Evolutionary conservation across 2,329 filamentous ascomycete species (phyloP).

Genomic region (Chaetomium globosum): DNA sequence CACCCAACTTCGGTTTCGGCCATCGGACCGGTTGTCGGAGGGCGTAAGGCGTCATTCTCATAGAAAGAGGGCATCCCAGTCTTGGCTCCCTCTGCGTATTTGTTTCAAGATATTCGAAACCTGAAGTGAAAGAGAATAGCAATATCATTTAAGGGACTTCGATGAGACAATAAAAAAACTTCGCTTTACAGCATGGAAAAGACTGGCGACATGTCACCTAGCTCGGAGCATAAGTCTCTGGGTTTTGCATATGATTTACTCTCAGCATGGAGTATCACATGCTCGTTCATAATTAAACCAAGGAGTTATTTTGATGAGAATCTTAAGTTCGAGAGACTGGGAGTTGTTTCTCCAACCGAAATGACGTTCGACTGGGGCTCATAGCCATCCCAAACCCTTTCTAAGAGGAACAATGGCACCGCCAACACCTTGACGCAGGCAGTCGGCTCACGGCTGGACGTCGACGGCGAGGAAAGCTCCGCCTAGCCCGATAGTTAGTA

Average conservation of each 20-base stretch:
- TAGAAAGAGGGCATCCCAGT: background rate
- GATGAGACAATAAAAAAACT: background rate
- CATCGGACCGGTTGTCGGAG: constrained; percentile 23
- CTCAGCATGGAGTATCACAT: background rate
- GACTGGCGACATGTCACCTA: background rate
- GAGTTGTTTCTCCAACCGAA: background rate
- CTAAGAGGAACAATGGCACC: background rate
- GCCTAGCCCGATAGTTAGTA: background rate
- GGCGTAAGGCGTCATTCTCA: constrained; percentile 25
- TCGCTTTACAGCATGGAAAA: background rate
- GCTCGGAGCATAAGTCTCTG: background rate
- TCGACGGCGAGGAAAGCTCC: too few relatives aligned
- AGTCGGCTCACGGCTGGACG: too few relatives aligned
- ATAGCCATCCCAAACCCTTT: background rate
- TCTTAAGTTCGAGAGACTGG: background rate
- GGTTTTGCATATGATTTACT: background rate
- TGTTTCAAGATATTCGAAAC: background rate
- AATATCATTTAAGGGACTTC: background rate
- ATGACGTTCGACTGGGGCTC: background rate
- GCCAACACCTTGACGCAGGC: background rate
- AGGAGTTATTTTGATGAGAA: background rate
- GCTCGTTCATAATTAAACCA: background rate
- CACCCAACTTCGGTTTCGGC: background rate
- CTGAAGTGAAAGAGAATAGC: background rate
- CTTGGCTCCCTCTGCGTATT: background rate